Base-by-base conservation (phyloP, 345 rosid genomes). In the Capsella bursapastoris region DNA sequence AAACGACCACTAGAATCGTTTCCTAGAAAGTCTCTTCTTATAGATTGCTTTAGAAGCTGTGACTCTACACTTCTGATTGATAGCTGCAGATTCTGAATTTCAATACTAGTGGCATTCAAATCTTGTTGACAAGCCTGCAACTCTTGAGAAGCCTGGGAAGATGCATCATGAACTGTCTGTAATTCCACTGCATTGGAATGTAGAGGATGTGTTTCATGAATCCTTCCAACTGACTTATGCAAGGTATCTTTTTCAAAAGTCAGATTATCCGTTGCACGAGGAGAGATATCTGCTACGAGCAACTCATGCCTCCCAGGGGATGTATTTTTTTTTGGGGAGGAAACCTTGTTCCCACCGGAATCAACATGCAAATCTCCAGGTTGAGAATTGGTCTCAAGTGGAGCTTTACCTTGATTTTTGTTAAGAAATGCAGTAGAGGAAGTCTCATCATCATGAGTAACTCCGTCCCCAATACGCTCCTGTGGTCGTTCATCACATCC, bases 1-100 rank as follows among this genome's bases (percentile, higher is more conserved):
- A 95, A 67, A 55, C 88, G 92, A 77, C 93, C 92, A 64, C 80
- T 57, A 68, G 92, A 85, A 86, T 95, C 99, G 60, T 75, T 72
- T n/a, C 99, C 99, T 86, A 92, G 74, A 83, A 87, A 88, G 64
- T 95, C 93, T 81, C 85, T 85, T 38, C 97, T 89, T 45, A 87
- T 56, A 56, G 96, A 84, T 72, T 82, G 81, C 76, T 81, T 90
- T 34, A 74, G 73, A 64, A 92, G 83, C 86, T 90, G 91, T 22
- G 78, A 81, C 60, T 88, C 92, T 57, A 81, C 71, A 72, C 79
- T 81, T 72, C 73, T 77, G 60, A 95, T 86, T 64, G 84, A 83
- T 64, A 82, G 83, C 82, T 95, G 87, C 75, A 89, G 64, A 65
- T 71, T 78, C 44, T 78, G 75, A 49, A 90, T 78, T 28, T 90